These are phyloP conservation scores for Candida quercuum DNA, from an alignment of 805 yeast species.

Conservation along the genomic window DNA sequence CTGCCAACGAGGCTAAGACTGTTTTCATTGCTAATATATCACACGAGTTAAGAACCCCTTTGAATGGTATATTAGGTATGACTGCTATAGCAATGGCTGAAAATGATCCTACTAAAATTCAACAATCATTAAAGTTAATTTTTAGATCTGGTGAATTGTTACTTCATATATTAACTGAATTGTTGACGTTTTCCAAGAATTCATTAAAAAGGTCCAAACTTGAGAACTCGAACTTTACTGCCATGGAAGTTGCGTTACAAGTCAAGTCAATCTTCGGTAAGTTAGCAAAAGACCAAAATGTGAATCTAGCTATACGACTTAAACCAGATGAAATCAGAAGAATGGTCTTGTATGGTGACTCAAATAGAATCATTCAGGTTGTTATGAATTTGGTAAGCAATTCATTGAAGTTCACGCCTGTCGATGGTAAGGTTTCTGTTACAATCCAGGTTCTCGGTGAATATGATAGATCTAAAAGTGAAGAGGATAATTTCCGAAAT, in stretches of 20 bases:
- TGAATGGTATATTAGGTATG: constrained; percentile 95
- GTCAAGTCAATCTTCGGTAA: constrained; percentile 80
- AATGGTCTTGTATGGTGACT: constrained; percentile 77
- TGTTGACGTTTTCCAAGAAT: constrained; percentile 88
- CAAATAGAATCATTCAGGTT: constrained; percentile 85
- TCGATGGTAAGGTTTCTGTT: constrained; percentile 74
- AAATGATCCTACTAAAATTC: constrained; percentile 57
- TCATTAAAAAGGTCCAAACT: constrained; percentile 78
- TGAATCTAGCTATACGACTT: constrained; percentile 55
- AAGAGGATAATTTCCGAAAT: constrained; percentile 32
- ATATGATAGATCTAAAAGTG: constrained; percentile 53
- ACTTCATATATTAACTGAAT: constrained; percentile 83
- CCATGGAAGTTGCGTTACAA: constrained; percentile 79
- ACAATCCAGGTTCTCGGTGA: constrained; percentile 61
- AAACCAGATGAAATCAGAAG: constrained; percentile 56
- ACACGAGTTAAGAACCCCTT: constrained; percentile 91
- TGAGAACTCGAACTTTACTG: constrained; percentile 76
- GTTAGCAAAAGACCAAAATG: constrained; percentile 72
- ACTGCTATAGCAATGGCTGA: constrained; percentile 93
- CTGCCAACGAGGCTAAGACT: constrained; percentile 95
- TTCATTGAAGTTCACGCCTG: constrained; percentile 88
- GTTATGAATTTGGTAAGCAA: constrained; percentile 91
- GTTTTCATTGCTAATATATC: constrained; percentile 89
- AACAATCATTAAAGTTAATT: constrained; percentile 73
- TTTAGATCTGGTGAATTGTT: constrained; percentile 89